Evolutionary conservation across 1,284 basidiomycete species (phyloP).

Genomic region (Cutaneotrichosporon arboriforme): DNA sequence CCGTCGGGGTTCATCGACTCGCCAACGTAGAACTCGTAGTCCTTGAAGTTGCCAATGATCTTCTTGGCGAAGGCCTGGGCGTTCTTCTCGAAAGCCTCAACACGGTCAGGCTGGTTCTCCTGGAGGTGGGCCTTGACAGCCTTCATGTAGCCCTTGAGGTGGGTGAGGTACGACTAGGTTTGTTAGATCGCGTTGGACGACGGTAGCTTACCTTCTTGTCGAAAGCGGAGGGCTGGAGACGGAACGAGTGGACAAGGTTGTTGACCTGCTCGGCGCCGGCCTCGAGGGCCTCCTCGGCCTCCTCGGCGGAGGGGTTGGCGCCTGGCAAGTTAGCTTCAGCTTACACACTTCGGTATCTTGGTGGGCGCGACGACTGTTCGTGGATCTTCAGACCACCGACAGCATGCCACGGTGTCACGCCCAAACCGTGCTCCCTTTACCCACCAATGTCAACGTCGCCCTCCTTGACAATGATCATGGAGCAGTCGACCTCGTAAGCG

Average conservation of each 20-base stretch:
- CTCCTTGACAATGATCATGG: conserved; percentile 66
- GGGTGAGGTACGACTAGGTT: conserved; percentile 59
- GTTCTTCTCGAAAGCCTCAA: conserved; percentile 76
- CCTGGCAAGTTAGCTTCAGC: conserved; percentile 53
- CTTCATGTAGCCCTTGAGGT: conserved; percentile 93
- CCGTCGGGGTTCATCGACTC: conserved; percentile 82
- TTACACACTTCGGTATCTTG: too few relatives aligned
- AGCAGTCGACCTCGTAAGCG: conserved; percentile 85
- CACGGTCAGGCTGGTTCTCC: conserved; percentile 60
- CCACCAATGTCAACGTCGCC: conserved; percentile 89
- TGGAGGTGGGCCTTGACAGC: conserved; percentile 62
- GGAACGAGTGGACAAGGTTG: conserved; percentile 90
- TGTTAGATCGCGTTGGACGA: too few relatives aligned
- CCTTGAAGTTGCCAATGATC: conserved; percentile 78
- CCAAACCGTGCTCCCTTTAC: conserved; percentile 28
- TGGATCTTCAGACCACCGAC: too few relatives aligned
- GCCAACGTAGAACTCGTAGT: conserved; percentile 64
- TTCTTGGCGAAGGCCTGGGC: conserved; percentile 78
- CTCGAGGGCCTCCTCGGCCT: conserved; percentile 74
- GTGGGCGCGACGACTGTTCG: too few relatives aligned
- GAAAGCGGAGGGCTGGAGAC: conserved; percentile 74
- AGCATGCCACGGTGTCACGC: too few relatives aligned
- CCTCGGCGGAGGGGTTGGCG: conserved; percentile 88
- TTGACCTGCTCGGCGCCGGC: conserved; percentile 72
- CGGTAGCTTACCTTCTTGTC: conserved; percentile 68